Conservation (phyloP, 768 basidiomycete genomes). For the Serpula lacrymans region DNA sequence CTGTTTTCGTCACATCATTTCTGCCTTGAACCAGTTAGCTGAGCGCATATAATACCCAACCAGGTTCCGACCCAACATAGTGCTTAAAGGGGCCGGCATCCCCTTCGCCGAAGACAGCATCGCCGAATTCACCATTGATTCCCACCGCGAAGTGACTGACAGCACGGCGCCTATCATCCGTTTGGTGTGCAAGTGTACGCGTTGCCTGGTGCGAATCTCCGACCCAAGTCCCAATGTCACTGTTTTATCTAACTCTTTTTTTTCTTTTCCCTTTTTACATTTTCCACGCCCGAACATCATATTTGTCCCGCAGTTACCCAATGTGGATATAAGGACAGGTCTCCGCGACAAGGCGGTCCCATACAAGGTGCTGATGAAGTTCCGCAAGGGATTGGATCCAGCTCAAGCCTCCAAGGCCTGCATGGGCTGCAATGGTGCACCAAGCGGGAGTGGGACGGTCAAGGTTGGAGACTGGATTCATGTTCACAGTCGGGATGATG, state of each 20-base stretch:
- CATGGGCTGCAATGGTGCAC: constrained; percentile 64
- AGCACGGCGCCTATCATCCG: constrained; percentile 32
- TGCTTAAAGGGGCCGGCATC: constrained; percentile 57
- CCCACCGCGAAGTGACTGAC: constrained; percentile 19
- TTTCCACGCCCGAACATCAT: constrained; percentile 1
- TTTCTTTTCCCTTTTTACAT: constrained; percentile 1
- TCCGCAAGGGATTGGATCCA: constrained; percentile 59
- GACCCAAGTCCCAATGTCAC: neutral
- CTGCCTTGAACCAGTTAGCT: no score
- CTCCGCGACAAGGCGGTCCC: constrained; percentile 69
- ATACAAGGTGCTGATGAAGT: constrained; percentile 72
- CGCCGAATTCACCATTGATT: constrained; percentile 56
- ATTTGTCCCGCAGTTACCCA: constrained; percentile 54
- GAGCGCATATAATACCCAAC: constrained; percentile 3
- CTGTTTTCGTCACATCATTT: no score
- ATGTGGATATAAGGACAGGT: constrained; percentile 64
- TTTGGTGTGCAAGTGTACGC: constrained; percentile 65
- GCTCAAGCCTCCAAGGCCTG: constrained; percentile 49
- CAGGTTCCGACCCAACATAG: constrained; percentile 78
- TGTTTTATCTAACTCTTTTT: constrained; percentile 5
- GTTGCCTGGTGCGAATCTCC: constrained; percentile 59
- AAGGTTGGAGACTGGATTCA: constrained; percentile 60
- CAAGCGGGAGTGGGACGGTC: constrained; percentile 46
- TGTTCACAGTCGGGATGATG: constrained; percentile 40
- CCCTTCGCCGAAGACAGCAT: constrained; percentile 73